Conservation (phyloP, 352 stramenopile genomes). For the Globisporangium okanoganense region DNA sequence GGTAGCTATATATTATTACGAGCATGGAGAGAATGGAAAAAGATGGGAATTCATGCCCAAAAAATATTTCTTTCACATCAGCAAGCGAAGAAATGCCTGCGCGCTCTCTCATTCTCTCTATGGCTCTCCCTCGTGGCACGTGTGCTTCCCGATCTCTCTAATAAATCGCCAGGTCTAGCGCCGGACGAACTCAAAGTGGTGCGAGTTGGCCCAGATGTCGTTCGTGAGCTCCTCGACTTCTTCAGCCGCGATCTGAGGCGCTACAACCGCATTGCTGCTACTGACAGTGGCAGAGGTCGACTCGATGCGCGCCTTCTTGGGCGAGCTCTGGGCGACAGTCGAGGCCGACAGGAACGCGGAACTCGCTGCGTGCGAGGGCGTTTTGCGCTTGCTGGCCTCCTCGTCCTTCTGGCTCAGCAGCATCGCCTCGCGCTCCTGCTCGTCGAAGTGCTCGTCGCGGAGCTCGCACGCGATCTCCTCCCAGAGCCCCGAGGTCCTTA, state of each 20-base stretch:
- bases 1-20: slow-evolving; percentile 2
- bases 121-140: background rate
- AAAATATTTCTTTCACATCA: background rate
- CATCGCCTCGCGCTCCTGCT: slow-evolving; percentile 23
- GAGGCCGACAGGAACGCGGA: slow-evolving; percentile 12
- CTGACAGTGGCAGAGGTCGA: background rate
- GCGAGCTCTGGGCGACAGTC: background rate
- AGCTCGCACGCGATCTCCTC: slow-evolving; percentile 47
- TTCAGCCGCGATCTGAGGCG: slow-evolving; percentile 26
- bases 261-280: background rate
- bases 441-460: slow-evolving; percentile 21
- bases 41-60: background rate
- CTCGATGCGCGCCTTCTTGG: slow-evolving; percentile 15
- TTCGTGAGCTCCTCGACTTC: slow-evolving; percentile 67
- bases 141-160: background rate
- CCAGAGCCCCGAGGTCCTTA: slow-evolving; percentile 65
- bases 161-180: background rate
- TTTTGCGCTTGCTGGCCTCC: slow-evolving; percentile 23
- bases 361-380: slow-evolving; percentile 1
- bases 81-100: too few species aligned
- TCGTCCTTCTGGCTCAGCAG: slow-evolving; percentile 24
- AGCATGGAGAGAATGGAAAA: background rate
- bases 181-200: slow-evolving; percentile 70
- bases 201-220: slow-evolving; percentile 79
- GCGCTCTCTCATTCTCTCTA: background rate